Conservation (phyloP, 768 basidiomycete genomes). For the Ramaria sp. region DNA sequence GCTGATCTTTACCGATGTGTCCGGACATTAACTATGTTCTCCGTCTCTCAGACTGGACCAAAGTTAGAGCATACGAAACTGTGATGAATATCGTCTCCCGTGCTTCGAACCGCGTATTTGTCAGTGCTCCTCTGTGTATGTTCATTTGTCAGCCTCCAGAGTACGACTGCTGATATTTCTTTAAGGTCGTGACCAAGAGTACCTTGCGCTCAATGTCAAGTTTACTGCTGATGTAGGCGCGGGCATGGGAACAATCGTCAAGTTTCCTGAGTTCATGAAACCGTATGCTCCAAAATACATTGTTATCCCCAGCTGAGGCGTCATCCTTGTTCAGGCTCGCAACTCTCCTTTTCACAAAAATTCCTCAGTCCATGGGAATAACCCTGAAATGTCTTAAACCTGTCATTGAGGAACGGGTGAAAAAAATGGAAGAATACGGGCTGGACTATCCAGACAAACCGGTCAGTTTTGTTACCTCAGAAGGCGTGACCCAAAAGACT, state of each 20-base stretch:
- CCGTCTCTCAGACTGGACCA: conserved; percentile 22
- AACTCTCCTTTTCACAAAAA: not conserved
- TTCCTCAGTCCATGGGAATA: not conserved
- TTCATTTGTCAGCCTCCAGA: not conserved
- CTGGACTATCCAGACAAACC: conserved; percentile 9
- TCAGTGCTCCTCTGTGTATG: conserved; percentile 39
- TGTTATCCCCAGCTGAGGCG: not conserved
- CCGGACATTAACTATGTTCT: not conserved
- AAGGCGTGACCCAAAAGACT: too few relatives aligned
- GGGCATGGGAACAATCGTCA: not conserved
- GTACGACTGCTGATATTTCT: not conserved
- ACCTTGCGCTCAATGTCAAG: not conserved
- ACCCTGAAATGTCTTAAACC: conserved; percentile 3
- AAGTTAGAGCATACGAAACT: conserved; percentile 17
- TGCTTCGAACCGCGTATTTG: conserved; percentile 35
- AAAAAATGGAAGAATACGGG: conserved; percentile 9
- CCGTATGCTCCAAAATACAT: conserved; percentile 3
- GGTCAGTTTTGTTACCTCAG: conserved; percentile 6
- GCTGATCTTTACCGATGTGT: not conserved
- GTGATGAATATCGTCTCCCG: conserved; percentile 28
- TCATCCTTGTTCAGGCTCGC: not conserved
- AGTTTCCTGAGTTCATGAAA: conserved; percentile 10
- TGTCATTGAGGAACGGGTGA: conserved; percentile 8
- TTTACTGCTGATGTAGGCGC: not conserved
- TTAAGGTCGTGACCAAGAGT: conserved; percentile 11